Evolutionary conservation across 2,329 filamentous ascomycete species (phyloP).

Genomic region (Xylaria hypoxylon): DNA sequence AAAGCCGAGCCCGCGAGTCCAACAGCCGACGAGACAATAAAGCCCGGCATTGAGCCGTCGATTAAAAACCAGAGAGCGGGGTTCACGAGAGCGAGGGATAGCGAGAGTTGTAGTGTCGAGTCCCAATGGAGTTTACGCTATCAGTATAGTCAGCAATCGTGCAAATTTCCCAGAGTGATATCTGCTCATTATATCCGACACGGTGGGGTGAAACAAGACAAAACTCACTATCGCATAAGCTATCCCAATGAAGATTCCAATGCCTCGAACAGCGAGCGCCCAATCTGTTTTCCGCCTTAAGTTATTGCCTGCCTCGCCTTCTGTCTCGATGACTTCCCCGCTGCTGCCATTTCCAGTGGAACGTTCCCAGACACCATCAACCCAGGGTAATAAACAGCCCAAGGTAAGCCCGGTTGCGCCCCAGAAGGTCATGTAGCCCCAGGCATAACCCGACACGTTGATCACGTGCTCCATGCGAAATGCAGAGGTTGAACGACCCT

Average conservation of each 20-base stretch:
- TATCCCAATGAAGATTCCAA: conserved; percentile 71
- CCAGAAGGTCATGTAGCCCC: conserved; percentile 83
- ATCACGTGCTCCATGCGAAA: conserved; percentile 65
- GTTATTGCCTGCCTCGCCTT: conserved; percentile 48
- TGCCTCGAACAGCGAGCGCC: conserved; percentile 71
- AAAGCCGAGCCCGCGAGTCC: conserved; percentile 79
- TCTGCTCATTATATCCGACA: neutral
- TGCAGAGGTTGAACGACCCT: conserved; percentile 68
- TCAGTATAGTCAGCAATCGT: conserved; percentile 29
- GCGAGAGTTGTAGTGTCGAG: conserved; percentile 90
- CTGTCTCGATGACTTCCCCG: conserved; percentile 42
- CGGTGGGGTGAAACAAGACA: neutral
- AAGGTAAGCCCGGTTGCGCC: conserved; percentile 81
- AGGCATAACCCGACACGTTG: conserved; percentile 58
- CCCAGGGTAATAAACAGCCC: conserved; percentile 84
- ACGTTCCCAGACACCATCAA: conserved; percentile 80
- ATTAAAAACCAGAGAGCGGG: conserved; percentile 96
- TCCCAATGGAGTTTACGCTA: conserved; percentile 92
- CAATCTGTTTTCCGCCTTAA: conserved; percentile 64
- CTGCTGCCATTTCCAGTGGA: conserved; percentile 52
- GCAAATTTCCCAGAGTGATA: neutral
- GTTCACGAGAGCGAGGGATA: conserved; percentile 90
- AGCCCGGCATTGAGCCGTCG: conserved; percentile 87
- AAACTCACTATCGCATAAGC: conserved; percentile 72
- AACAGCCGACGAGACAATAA: conserved; percentile 80